Conservation (phyloP, 768 basidiomycete species). For the Rhodosporidiobolus odoratus region DNA sequence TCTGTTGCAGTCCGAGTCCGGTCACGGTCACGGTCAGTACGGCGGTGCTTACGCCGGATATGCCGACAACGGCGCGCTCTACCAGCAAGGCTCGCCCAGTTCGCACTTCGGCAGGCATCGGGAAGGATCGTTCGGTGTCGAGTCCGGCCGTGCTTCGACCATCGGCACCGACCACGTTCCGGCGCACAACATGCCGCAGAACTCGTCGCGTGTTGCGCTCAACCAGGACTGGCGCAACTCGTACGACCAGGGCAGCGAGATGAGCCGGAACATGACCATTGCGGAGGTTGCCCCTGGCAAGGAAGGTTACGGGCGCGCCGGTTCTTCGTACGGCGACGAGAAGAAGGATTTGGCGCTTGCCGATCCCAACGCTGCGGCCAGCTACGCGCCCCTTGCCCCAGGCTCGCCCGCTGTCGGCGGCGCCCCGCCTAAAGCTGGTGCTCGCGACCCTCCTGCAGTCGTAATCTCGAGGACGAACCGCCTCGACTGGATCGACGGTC, state of each 20-base stretch:
- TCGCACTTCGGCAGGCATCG: constrained; percentile 35
- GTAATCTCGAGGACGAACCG: constrained; percentile 42
- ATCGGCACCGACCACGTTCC: constrained; percentile 43
- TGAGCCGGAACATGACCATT: constrained; percentile 37
- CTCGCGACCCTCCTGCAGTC: constrained; percentile 32
- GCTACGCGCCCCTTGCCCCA: constrained; percentile 38
- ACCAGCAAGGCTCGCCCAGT: constrained; percentile 31
- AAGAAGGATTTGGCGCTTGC: constrained; percentile 33
- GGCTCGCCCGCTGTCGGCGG: constrained; percentile 37
- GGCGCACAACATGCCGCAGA: constrained; percentile 37
- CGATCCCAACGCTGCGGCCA: constrained; percentile 16
- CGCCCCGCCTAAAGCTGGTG: constrained; percentile 19
- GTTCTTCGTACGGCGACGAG: constrained; percentile 28
- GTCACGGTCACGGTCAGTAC: constrained; percentile 30
- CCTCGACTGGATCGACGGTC: constrained; percentile 45
- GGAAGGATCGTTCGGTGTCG: constrained; percentile 37
- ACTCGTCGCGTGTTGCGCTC: constrained; percentile 43
- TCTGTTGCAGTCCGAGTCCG: constrained; percentile 31
- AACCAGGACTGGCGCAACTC: constrained; percentile 43
- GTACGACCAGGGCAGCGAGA: constrained; percentile 40
- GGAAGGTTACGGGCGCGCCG: constrained; percentile 34
- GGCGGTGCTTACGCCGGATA: constrained; percentile 18
- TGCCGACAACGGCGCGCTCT: constrained; percentile 7
- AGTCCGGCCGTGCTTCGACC: constrained; percentile 41
- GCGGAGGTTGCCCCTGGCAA: constrained; percentile 40